phyloP scores from a whole-genome alignment of 2,329 filamentous ascomycete genomes.

The Periconia macrospinosa region DNA sequence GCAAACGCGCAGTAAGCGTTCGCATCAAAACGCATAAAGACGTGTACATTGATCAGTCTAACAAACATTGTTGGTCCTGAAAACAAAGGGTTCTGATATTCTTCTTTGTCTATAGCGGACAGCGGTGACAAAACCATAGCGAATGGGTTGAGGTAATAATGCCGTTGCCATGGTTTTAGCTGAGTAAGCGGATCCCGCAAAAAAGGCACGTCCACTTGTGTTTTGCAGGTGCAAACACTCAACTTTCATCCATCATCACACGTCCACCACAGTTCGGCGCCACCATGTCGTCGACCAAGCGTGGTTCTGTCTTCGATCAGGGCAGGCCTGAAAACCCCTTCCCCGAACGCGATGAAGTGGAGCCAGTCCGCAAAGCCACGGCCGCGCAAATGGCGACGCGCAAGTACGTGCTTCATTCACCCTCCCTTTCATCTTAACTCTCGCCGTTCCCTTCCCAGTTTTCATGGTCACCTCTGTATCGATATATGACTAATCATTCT shows the following conservation, averaged over 20 bases:
- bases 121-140: too few relatives aligned
- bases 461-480: conserved; percentile 1
- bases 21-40: too few relatives aligned
- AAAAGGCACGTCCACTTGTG: neutral
- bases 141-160: too few relatives aligned
- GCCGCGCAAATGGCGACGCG: conserved; percentile 58
- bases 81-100: too few relatives aligned
- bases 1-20: too few relatives aligned
- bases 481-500: neutral
- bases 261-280: conserved; percentile 7
- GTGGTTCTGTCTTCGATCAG: conserved; percentile 29
- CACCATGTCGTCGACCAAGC: conserved; percentile 36
- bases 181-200: neutral
- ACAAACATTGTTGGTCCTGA: too few relatives aligned
- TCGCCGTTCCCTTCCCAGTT: conserved; percentile 16
- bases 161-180: too few relatives aligned
- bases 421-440: neutral
- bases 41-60: too few relatives aligned
- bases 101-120: too few relatives aligned
- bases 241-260: conserved; percentile 8
- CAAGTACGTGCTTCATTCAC: conserved; percentile 52
- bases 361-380: conserved; percentile 54
- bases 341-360: conserved; percentile 36
- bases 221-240: neutral
- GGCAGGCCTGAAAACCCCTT: conserved; percentile 30